Conservation (phyloP, 1,284 basidiomycete genomes). For the Ceratobasidium sp. region DNA sequence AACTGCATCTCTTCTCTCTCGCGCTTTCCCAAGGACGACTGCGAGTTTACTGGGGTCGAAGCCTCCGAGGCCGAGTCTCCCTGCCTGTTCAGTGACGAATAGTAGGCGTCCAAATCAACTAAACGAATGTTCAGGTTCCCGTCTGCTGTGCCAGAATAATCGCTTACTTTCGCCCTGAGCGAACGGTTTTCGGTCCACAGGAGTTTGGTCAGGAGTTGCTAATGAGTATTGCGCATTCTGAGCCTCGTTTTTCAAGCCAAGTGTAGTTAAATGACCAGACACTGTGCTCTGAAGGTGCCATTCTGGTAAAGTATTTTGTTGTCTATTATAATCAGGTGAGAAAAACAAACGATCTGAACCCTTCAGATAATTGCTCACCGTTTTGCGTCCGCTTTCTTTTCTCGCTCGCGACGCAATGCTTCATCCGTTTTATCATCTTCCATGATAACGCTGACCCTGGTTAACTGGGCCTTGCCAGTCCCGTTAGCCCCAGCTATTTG, state of each 20-base stretch:
- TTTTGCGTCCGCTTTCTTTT: slow-evolving; percentile 75
- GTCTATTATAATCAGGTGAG: slow-evolving; percentile 50
- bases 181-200: slow-evolving; percentile 21
- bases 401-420: slow-evolving; percentile 67
- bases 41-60: background rate
- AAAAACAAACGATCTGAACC: background rate
- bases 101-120: slow-evolving; percentile 43
- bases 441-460: slow-evolving; percentile 71
- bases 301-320: slow-evolving; percentile 88
- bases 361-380: slow-evolving; percentile 52
- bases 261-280: slow-evolving; percentile 85
- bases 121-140: background rate
- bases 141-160: background rate
- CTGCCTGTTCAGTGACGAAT: slow-evolving; percentile 31
- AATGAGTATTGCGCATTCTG: slow-evolving; percentile 36
- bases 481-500: slow-evolving; percentile 75
- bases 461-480: slow-evolving; percentile 61
- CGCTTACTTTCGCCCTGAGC: slow-evolving; percentile 33
- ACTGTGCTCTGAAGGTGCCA: slow-evolving; percentile 97
- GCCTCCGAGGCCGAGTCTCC: slow-evolving; percentile 22
- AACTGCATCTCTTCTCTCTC: slow-evolving; percentile 8
- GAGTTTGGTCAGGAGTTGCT: slow-evolving; percentile 12
- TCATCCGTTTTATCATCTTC: slow-evolving; percentile 82
- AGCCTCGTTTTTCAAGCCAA: slow-evolving; percentile 63
- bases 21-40: slow-evolving; percentile 31